phyloP scores from a whole-genome alignment of 2,329 filamentous ascomycete species.

The Fusarium globosum region DNA sequence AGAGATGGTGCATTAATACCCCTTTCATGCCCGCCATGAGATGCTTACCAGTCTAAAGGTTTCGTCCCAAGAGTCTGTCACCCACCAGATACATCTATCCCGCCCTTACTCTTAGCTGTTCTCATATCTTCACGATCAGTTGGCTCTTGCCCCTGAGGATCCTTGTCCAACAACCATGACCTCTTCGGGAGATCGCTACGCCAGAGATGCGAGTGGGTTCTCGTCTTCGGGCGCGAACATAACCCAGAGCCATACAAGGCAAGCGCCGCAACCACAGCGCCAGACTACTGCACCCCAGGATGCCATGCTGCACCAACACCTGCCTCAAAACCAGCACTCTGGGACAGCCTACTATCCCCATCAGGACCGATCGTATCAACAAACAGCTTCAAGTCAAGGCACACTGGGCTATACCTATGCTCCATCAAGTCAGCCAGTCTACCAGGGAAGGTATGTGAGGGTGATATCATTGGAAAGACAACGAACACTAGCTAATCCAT shows the following conservation, averaged over 20 bases:
- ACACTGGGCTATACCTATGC: not conserved
- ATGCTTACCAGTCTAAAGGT: not conserved
- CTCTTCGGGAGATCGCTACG: not conserved
- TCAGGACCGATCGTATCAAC: not conserved
- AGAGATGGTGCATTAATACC: not conserved
- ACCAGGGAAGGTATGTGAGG: conserved; percentile 29
- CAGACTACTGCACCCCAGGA: not conserved
- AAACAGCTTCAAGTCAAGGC: not conserved
- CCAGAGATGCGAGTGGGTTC: not conserved
- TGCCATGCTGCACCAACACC: not conserved
- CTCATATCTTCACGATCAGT: not conserved
- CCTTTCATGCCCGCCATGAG: not conserved
- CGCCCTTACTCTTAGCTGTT: not conserved
- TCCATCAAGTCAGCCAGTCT: conserved; percentile 4
- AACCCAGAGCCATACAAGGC: not conserved
- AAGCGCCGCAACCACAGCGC: not conserved
- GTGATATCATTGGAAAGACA: not conserved
- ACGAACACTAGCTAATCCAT: not conserved
- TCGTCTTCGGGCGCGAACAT: not conserved
- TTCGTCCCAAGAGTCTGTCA: not conserved
- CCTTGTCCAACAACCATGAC: not conserved
- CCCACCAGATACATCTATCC: not conserved
- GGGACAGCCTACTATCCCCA: not conserved
- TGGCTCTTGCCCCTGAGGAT: not conserved
- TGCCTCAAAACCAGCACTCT: not conserved